phyloP scores from a whole-genome alignment of 805 yeast genomes.

The Candida berthetii region DNA sequence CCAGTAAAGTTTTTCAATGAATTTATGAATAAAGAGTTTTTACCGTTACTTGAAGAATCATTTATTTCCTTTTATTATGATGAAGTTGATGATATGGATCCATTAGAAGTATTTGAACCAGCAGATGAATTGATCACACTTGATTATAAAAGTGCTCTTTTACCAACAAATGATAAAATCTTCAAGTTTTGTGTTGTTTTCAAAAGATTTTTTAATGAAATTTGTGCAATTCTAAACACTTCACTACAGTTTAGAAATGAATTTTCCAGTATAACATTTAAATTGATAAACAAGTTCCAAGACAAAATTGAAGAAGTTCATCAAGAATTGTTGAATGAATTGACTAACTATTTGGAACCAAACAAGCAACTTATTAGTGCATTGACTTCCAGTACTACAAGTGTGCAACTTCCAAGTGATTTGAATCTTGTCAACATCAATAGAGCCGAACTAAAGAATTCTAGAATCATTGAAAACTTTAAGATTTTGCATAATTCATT shows the following conservation, averaged over 20 bases:
- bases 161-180: conserved; percentile 1
- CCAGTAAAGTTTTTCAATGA: conserved; percentile 47
- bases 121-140: background rate
- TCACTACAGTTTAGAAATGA: conserved; percentile 21
- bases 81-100: conserved; percentile 31
- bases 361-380: conserved; percentile 10
- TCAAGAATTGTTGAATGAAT: conserved; percentile 16
- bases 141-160: background rate
- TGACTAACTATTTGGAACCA: conserved; percentile 15
- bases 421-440: conserved; percentile 6
- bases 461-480: conserved; percentile 24
- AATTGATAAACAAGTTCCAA: conserved; percentile 14
- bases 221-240: conserved; percentile 17
- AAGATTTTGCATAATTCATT: conserved; percentile 31
- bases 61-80: conserved; percentile 47
- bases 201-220: conserved; percentile 12
- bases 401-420: background rate
- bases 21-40: conserved; percentile 59
- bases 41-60: conserved; percentile 56
- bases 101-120: conserved; percentile 25
- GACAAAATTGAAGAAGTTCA: conserved; percentile 16
- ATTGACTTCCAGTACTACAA: conserved; percentile 1
- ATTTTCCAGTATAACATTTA: conserved; percentile 15
- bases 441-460: conserved; percentile 14
- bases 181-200: conserved; percentile 15